A percentile compares a stretch with the other conserved stretches of the same genome.
phyloP scores from a whole-genome alignment of 306 rosid species.

The Inga leiocalycina region DNA sequence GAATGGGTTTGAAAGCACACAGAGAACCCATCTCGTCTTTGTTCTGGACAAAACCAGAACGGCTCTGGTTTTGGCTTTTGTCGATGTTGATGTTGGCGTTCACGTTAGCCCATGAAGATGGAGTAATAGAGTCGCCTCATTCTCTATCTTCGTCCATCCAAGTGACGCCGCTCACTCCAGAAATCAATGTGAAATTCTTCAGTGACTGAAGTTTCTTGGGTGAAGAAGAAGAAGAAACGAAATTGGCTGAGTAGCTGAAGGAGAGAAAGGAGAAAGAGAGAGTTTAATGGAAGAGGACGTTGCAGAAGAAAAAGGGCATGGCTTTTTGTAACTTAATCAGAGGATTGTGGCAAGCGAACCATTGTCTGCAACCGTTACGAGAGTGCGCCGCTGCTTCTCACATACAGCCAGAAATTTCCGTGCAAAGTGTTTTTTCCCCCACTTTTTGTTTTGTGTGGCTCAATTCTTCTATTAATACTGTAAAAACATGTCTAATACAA shows the following conservation, averaged over 20 bases:
- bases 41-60: conserved; percentile 23
- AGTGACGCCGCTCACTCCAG: conserved; percentile 47
- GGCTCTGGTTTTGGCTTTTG: background rate
- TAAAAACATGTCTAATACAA: no score
- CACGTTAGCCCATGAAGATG: conserved; percentile 50
- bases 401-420: background rate
- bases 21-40: conserved; percentile 51
- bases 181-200: conserved; percentile 42
- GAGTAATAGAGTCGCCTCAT: conserved; percentile 42
- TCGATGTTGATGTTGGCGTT: conserved; percentile 6
- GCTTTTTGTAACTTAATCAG: conserved; percentile 20
- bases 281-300: conserved; percentile 34
- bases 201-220: background rate
- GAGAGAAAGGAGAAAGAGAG: background rate
- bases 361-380: conserved; percentile 24
- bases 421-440: no score
- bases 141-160: conserved; percentile 61
- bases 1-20: conserved; percentile 67
- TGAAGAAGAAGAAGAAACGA: background rate
- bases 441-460: background rate
- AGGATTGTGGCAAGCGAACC: conserved; percentile 14
- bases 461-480: no score
- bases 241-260: background rate
- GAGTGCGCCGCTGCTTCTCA: conserved; percentile 25
- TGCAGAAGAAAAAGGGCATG: conserved; percentile 47